phyloP scores from a whole-genome alignment of 2,329 filamentous ascomycete genomes.

The Metarhizium album region DNA sequence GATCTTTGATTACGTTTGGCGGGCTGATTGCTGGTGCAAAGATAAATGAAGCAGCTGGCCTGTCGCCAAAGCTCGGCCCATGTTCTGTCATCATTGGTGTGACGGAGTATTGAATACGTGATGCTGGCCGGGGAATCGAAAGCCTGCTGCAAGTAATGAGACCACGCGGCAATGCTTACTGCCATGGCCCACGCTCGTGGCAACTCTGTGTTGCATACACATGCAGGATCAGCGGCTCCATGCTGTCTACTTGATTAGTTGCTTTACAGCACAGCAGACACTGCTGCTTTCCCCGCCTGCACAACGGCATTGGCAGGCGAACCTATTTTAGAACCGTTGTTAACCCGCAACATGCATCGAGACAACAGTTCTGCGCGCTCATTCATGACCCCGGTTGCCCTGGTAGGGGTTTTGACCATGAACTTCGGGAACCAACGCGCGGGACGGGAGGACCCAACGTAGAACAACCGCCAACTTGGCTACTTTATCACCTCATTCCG shows the following conservation, averaged over 20 bases:
- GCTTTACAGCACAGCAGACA: neutral
- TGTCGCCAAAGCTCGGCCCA: too few relatives aligned
- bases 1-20: too few relatives aligned
- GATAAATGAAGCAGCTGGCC: neutral
- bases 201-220: neutral
- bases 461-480: too few relatives aligned
- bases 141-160: neutral
- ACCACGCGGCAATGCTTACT: neutral
- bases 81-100: too few relatives aligned
- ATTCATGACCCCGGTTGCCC: neutral
- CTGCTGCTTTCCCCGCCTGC: neutral
- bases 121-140: too few relatives aligned
- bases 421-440: neutral
- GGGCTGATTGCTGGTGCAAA: too few relatives aligned
- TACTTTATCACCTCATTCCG: neutral
- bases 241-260: neutral
- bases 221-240: neutral
- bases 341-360: neutral
- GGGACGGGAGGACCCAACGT: neutral
- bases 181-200: neutral
- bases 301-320: neutral
- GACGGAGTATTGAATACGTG: too few relatives aligned
- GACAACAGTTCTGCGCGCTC: neutral
- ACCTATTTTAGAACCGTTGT: neutral
- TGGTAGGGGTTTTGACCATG: neutral